Percentiles rank a stretch among this genome's conserved stretches.
Evolutionary conservation across 2,329 filamentous ascomycete genomes (phyloP).

Genomic region (Immersiporthe knoxdaviesiana): DNA sequence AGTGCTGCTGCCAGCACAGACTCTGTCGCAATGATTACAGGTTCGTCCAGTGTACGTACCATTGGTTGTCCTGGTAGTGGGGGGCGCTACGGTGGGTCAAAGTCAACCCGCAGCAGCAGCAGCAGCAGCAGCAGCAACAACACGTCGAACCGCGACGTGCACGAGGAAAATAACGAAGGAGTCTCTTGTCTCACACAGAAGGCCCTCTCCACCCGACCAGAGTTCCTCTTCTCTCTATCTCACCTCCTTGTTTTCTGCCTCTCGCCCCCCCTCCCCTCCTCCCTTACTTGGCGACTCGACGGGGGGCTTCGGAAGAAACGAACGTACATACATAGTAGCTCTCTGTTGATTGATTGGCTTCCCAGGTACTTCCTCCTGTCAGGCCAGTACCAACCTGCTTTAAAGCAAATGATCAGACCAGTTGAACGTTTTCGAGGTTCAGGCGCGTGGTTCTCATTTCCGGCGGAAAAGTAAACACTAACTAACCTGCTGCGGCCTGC

Average conservation of each 20-base stretch:
- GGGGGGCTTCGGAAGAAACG: too few species aligned
- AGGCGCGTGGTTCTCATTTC: neutral
- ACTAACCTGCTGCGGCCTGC: neutral
- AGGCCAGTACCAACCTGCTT: neutral
- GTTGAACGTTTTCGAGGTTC: neutral
- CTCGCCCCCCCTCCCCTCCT: neutral
- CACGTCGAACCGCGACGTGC: conserved; percentile 20
- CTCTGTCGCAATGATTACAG: neutral
- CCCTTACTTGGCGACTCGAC: neutral
- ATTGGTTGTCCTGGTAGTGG: neutral
- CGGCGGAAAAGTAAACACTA: conserved; percentile 14
- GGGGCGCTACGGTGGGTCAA: neutral
- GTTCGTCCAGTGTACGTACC: neutral
- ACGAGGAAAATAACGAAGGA: neutral
- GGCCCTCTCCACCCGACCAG: neutral
- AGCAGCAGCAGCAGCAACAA: conserved; percentile 10
- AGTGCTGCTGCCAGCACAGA: neutral
- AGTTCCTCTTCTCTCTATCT: neutral
- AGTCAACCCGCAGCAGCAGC: conserved; percentile 8
- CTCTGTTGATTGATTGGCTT: neutral
- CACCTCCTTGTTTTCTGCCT: too few species aligned
- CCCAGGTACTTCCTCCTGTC: neutral
- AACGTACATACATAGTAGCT: too few species aligned
- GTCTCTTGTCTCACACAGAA: neutral
- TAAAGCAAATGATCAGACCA: neutral